A percentile compares a stretch with the other conserved stretches of the same genome.
These are phyloP conservation scores for Micromonas pusilla DNA, from an alignment of 139 green algal genomes.

Conservation along the genomic window DNA sequence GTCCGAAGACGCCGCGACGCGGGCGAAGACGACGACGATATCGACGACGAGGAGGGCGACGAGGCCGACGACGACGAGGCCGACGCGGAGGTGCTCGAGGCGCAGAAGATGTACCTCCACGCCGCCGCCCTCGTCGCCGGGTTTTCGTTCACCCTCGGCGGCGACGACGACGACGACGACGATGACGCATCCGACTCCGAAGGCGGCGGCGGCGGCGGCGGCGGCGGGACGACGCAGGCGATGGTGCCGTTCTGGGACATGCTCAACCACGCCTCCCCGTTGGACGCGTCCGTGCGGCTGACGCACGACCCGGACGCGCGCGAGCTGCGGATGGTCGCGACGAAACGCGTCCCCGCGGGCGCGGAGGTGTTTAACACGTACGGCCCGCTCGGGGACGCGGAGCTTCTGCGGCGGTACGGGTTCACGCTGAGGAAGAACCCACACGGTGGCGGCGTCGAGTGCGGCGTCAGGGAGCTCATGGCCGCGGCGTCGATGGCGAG, in stretches of 20 bases:
- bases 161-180: conserved; percentile 36
- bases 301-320: conserved; percentile 38
- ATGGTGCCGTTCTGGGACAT: conserved; percentile 65
- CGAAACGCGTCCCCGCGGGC: conserved; percentile 42
- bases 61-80: conserved; percentile 10
- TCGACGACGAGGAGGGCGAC: neutral
- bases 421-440: neutral
- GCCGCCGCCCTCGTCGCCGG: conserved; percentile 40
- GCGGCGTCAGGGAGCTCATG: neutral
- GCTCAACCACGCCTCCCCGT: conserved; percentile 56
- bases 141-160: conserved; percentile 64
- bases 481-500: neutral
- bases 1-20: too few relatives aligned
- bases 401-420: conserved; percentile 52
- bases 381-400: conserved; percentile 49
- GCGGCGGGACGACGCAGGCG: conserved; percentile 37
- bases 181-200: neutral
- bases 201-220: neutral
- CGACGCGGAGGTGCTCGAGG: neutral
- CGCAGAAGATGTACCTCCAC: neutral
- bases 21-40: neutral
- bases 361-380: conserved; percentile 67
- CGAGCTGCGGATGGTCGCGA: conserved; percentile 63
- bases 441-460: neutral
- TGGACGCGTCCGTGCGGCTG: conserved; percentile 48